Evolutionary conservation across 768 basidiomycete species (phyloP).

Genomic region (Termitomyces eurrhizus): DNA sequence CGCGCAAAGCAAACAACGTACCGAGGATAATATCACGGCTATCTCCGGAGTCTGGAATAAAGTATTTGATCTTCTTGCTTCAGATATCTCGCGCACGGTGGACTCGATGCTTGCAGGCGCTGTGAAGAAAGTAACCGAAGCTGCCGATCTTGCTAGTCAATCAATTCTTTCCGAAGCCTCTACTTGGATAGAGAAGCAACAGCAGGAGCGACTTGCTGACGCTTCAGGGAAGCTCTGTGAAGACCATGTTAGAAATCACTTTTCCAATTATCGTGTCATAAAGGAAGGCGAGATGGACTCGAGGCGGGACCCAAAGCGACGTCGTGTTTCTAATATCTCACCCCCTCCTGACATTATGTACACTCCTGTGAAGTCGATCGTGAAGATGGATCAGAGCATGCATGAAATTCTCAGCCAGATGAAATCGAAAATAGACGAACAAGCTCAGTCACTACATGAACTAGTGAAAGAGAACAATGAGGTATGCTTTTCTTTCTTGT

Average conservation of each 20-base stretch:
- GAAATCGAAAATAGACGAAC: constrained; percentile 47
- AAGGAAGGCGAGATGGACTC: constrained; percentile 6
- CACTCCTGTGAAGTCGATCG: constrained; percentile 10
- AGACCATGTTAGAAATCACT: not conserved
- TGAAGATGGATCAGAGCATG: constrained; percentile 14
- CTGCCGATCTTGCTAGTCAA: constrained; percentile 12
- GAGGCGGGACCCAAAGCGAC: constrained; percentile 24
- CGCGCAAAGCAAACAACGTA: constrained; percentile 36
- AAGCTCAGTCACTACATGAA: constrained; percentile 37
- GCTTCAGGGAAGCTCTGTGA: not conserved
- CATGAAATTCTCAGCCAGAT: constrained; percentile 37
- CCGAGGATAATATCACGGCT: constrained; percentile 33
- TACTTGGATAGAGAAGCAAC: not conserved
- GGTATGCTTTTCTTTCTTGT: constrained; percentile 22
- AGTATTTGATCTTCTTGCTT: constrained; percentile 37
- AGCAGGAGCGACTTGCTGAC: not conserved
- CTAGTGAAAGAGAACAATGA: constrained; percentile 45
- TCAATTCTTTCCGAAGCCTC: constrained; percentile 1
- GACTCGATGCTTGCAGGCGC: constrained; percentile 29
- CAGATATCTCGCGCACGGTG: constrained; percentile 37
- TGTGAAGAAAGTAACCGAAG: constrained; percentile 24
- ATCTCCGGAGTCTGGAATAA: constrained; percentile 45
- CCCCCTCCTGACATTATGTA: constrained; percentile 8
- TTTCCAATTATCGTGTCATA: not conserved
- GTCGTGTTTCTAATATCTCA: constrained; percentile 17